Conservation (phyloP, 2,329 filamentous ascomycete genomes). For the Fusarium multiceps region DNA sequence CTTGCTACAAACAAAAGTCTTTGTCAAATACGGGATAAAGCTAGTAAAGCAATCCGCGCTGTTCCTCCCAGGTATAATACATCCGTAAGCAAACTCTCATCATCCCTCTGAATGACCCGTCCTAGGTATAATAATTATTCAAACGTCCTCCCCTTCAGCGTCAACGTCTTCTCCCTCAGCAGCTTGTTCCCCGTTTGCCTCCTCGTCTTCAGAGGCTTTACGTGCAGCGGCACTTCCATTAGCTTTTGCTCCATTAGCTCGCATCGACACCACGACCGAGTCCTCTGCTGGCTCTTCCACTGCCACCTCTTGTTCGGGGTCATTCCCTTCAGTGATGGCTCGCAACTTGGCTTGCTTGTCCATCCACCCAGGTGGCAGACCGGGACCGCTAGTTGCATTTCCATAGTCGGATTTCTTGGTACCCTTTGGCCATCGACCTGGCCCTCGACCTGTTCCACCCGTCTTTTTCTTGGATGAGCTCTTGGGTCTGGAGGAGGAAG, state of each 20-base stretch:
- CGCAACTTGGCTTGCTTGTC: conserved; percentile 46
- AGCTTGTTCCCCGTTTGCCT: conserved; percentile 22
- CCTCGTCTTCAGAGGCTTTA: conserved; percentile 24
- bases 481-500: conserved; percentile 51
- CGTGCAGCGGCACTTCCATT: conserved; percentile 27
- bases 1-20: conserved; percentile 31
- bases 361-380: conserved; percentile 68
- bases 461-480: conserved; percentile 60
- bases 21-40: conserved; percentile 16
- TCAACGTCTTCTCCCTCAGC: conserved; percentile 47
- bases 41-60: conserved; percentile 29
- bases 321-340: conserved; percentile 30
- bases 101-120: background rate
- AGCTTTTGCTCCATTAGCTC: conserved; percentile 35
- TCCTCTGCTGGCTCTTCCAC: conserved; percentile 47
- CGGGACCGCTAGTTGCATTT: conserved; percentile 73
- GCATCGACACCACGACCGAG: conserved; percentile 49
- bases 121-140: conserved; percentile 21
- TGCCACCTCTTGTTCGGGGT: conserved; percentile 20
- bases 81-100: conserved; percentile 23
- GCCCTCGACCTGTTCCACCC: conserved; percentile 72
- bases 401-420: conserved; percentile 76
- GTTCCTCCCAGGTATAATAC: conserved; percentile 38
- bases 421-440: conserved; percentile 74
- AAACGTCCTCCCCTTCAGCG: conserved; percentile 52